These are phyloP conservation scores for Albugo candida DNA, from an alignment of 352 stramenopile genomes.

Conservation along the genomic window DNA sequence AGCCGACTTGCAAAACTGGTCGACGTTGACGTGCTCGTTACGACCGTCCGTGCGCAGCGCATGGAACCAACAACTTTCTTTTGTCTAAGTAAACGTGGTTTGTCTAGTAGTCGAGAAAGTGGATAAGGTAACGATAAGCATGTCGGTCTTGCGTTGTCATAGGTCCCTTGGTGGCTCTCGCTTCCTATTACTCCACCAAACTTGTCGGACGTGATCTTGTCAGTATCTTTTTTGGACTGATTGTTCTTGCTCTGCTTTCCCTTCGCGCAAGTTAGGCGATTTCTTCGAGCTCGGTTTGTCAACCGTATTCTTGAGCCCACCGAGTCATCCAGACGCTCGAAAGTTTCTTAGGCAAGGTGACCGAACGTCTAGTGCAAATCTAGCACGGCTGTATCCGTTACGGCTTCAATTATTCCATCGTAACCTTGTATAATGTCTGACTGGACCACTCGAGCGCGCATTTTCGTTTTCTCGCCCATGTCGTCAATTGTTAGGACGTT, in stretches of 20 bases:
- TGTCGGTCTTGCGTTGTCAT: not conserved
- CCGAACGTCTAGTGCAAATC: slow-evolving; percentile 2
- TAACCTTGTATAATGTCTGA: no score
- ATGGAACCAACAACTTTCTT: not conserved
- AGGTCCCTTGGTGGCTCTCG: not conserved
- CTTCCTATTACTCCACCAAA: not conserved
- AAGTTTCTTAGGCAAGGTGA: slow-evolving; percentile 3
- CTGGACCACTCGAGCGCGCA: no score
- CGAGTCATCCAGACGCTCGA: slow-evolving; percentile 3
- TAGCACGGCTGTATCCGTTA: not conserved
- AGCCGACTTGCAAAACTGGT: slow-evolving; percentile 12
- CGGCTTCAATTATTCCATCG: not conserved
- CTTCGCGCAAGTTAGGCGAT: slow-evolving; percentile 2
- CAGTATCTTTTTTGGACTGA: not conserved
- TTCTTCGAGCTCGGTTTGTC: not conserved
- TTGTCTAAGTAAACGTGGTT: not conserved
- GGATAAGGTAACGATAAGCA: not conserved
- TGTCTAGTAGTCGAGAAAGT: not conserved
- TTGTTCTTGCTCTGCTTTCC: not conserved
- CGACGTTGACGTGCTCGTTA: slow-evolving; percentile 11
- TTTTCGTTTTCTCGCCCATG: not conserved
- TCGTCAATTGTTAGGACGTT: not conserved
- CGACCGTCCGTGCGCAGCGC: slow-evolving; percentile 4
- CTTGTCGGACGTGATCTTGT: not conserved
- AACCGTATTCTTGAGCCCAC: not conserved